Evolutionary conservation across 2,329 filamentous ascomycete genomes (phyloP).

Genomic region (Chaetomium olivaceum): DNA sequence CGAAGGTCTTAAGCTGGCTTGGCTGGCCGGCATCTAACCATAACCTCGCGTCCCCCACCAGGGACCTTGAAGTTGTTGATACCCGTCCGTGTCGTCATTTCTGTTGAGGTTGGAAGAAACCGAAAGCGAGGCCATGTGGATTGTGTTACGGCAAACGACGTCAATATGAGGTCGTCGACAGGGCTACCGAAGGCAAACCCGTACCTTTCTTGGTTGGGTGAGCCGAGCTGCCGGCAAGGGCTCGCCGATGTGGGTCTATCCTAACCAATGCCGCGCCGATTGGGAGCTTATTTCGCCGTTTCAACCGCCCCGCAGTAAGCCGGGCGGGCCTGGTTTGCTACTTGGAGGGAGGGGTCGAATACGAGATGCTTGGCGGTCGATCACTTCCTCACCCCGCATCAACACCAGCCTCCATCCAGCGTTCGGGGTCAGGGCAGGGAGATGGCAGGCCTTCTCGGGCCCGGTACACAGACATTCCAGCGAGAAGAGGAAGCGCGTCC

Average conservation of each 20-base stretch:
- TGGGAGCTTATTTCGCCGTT: slow-evolving; percentile 7
- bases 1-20: background rate
- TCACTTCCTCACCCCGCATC: slow-evolving; percentile 11
- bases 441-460: background rate
- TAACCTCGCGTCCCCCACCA: background rate
- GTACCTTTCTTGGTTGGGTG: background rate
- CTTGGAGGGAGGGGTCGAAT: slow-evolving; percentile 1
- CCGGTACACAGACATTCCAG: background rate
- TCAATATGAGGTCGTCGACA: background rate
- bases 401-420: background rate
- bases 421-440: background rate
- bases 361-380: slow-evolving; percentile 15
- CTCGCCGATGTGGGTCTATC: background rate
- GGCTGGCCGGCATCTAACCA: too few species aligned
- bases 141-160: background rate
- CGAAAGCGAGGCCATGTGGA: background rate
- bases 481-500: background rate
- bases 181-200: background rate
- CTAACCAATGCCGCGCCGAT: background rate
- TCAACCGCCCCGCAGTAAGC: slow-evolving; percentile 11
- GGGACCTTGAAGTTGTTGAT: background rate
- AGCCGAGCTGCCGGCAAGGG: background rate
- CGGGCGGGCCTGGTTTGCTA: slow-evolving; percentile 5
- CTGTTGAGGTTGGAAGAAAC: background rate
- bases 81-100: background rate